phyloP scores from a whole-genome alignment of 116 monocot species.

The Cymodocea nodosa region DNA sequence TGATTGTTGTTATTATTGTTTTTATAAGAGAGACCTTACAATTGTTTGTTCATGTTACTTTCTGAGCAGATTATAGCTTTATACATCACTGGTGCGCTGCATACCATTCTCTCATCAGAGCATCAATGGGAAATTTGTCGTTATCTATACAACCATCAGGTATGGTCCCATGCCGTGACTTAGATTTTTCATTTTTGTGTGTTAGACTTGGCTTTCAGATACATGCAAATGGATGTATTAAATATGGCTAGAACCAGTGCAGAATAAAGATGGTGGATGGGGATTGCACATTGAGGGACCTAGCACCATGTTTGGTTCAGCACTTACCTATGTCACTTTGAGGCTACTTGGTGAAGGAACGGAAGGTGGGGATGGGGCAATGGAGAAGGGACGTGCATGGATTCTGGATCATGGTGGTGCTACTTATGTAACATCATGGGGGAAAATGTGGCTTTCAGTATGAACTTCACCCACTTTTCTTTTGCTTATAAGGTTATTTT shows the following conservation, averaged over 20 bases:
- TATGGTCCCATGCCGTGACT: not conserved
- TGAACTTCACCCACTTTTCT: not conserved
- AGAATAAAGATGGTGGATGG: conserved; percentile 99
- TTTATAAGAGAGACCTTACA: not conserved
- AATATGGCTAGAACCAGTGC: not conserved
- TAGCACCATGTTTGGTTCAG: conserved; percentile 95
- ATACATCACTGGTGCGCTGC: conserved; percentile 37
- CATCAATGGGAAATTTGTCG: conserved; percentile 48
- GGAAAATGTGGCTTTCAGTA: conserved; percentile 88
- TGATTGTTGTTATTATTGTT: too few relatives aligned
- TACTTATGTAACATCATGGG: conserved; percentile 81
- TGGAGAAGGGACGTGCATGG: conserved; percentile 75
- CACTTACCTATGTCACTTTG: conserved; percentile 54
- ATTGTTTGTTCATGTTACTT: not conserved
- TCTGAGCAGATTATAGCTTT: conserved; percentile 35
- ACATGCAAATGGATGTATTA: not conserved
- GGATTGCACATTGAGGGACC: conserved; percentile 87
- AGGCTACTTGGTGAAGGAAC: conserved; percentile 76
- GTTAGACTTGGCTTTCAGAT: too few relatives aligned
- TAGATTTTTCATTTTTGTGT: not conserved
- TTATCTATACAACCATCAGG: conserved; percentile 74
- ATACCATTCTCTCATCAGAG: conserved; percentile 33
- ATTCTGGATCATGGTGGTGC: conserved; percentile 83
- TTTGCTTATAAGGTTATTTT: not conserved
- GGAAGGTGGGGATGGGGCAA: conserved; percentile 68